Conservation (phyloP, 1,284 basidiomycete species). For the Quambalaria eucalypti region DNA sequence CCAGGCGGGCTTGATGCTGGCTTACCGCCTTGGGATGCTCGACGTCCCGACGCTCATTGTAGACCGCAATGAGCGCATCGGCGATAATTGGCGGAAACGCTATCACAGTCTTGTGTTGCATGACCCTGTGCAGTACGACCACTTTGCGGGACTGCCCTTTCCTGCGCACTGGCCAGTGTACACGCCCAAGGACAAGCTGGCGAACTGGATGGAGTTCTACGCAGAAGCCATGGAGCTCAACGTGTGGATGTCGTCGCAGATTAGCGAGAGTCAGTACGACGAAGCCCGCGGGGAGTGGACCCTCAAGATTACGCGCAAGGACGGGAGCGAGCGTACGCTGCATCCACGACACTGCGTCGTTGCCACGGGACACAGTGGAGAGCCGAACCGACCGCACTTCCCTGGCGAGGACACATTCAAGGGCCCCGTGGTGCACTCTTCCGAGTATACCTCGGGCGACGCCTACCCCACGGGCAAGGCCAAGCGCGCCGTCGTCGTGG, state of each 20-base stretch:
- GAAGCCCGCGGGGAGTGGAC: constrained; percentile 54
- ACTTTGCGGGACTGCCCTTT: constrained; percentile 5
- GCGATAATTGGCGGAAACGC: constrained; percentile 54
- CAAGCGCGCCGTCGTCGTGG: constrained; percentile 59
- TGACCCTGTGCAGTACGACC: constrained; percentile 21
- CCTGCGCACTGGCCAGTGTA: constrained; percentile 27
- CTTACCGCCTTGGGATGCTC: constrained; percentile 56
- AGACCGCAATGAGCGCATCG: constrained; percentile 55
- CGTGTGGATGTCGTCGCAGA: constrained; percentile 57
- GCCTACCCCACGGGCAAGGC: constrained; percentile 50
- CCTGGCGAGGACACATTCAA: constrained; percentile 54
- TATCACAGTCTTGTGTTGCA: constrained; percentile 38
- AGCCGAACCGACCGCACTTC: constrained; percentile 50
- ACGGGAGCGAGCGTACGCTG: constrained; percentile 52
- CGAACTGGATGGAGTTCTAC: constrained; percentile 62
- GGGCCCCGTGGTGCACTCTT: constrained; percentile 57
- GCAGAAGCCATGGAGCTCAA: constrained; percentile 60
- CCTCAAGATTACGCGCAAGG: constrained; percentile 51
- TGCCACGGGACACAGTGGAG: constrained; percentile 58
- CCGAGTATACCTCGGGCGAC: constrained; percentile 51
- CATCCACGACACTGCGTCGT: constrained; percentile 54
- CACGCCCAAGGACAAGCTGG: constrained; percentile 52
- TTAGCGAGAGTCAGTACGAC: constrained; percentile 52
- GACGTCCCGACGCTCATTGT: constrained; percentile 55
- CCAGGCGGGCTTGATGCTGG: constrained; percentile 58